Percentiles rank a stretch among this genome's conserved stretches.
phyloP scores from a whole-genome alignment of 1,139 yeast species.

The Geotrichum macrosporum region DNA sequence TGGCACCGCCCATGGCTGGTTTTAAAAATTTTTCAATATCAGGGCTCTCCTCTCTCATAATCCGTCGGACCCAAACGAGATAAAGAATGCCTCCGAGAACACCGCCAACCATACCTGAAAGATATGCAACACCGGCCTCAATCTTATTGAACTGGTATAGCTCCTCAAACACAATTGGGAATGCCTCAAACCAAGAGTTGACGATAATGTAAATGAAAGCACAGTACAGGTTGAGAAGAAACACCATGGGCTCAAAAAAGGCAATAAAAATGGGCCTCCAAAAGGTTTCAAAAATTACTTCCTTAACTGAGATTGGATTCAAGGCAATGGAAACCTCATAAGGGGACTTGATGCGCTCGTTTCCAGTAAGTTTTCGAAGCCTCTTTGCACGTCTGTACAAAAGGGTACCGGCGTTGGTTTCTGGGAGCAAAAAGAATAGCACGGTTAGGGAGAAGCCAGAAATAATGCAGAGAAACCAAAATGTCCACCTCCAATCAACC shows the following conservation, averaged over 20 bases:
- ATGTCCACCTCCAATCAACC: constrained; percentile 41
- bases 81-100: constrained; percentile 27
- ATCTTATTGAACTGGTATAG: constrained; percentile 47
- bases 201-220: constrained; percentile 52
- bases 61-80: constrained; percentile 11
- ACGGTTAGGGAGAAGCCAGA: constrained; percentile 41
- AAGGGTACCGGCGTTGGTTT: constrained; percentile 47
- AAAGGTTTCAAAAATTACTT: constrained; percentile 43
- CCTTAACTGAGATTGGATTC: constrained; percentile 14
- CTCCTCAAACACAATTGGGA: constrained; percentile 51
- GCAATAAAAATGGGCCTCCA: constrained; percentile 44
- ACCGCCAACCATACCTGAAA: constrained; percentile 47
- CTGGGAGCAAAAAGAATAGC: constrained; percentile 45
- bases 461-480: constrained; percentile 45
- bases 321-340: constrained; percentile 40
- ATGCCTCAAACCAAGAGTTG: constrained; percentile 59
- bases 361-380: constrained; percentile 48
- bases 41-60: constrained; percentile 2
- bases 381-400: constrained; percentile 47
- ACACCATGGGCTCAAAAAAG: constrained; percentile 37
- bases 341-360: constrained; percentile 36
- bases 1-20: constrained; percentile 48
- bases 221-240: constrained; percentile 44
- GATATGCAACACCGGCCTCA: constrained; percentile 47
- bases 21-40: constrained; percentile 23